These are phyloP conservation scores for Leptographium radiaticola DNA, from an alignment of 2,329 filamentous ascomycete genomes.

Conservation along the genomic window DNA sequence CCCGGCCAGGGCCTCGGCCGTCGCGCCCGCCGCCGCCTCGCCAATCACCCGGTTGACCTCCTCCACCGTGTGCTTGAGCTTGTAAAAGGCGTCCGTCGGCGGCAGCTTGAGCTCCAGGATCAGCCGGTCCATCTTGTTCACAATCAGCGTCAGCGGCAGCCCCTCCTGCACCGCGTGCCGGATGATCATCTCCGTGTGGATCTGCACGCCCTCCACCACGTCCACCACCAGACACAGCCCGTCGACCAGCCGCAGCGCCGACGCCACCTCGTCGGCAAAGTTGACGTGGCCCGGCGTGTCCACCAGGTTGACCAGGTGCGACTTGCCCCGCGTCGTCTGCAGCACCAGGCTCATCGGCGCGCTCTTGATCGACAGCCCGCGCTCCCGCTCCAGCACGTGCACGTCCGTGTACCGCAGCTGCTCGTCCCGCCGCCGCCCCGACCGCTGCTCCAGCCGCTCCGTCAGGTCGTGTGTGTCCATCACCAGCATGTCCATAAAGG, in stretches of 20 bases:
- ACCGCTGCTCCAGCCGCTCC: slow-evolving; percentile 65
- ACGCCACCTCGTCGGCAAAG: slow-evolving; percentile 93
- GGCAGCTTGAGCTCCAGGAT: slow-evolving; percentile 91
- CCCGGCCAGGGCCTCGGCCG: slow-evolving; percentile 65
- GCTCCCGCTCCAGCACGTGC: slow-evolving; percentile 75
- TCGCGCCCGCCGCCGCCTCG: slow-evolving; percentile 67
- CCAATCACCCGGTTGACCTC: slow-evolving; percentile 96
- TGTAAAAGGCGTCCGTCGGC: slow-evolving; percentile 94
- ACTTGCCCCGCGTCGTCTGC: slow-evolving; percentile 81
- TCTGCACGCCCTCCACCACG: slow-evolving; percentile 96
- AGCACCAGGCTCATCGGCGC: slow-evolving; percentile 90
- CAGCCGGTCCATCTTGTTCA: slow-evolving; percentile 96
- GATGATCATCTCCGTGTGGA: slow-evolving; percentile 95
- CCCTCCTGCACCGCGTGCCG: slow-evolving; percentile 87
- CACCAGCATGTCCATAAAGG: slow-evolving; percentile 96
- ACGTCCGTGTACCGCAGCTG: slow-evolving; percentile 92
- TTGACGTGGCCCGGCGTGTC: slow-evolving; percentile 98
- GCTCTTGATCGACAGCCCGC: slow-evolving; percentile 83
- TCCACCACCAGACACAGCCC: slow-evolving; percentile 90
- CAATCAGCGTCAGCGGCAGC: slow-evolving; percentile 73
- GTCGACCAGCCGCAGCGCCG: slow-evolving; percentile 74
- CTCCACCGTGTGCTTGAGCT: slow-evolving; percentile 96
- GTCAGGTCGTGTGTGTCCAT: slow-evolving; percentile 85
- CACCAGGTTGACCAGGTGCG: slow-evolving; percentile 84
- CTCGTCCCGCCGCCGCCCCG: slow-evolving; percentile 71